These are phyloP conservation scores for Sporothrix pseudoabietina DNA, from an alignment of 2,329 filamentous ascomycete genomes.

Conservation along the genomic window DNA sequence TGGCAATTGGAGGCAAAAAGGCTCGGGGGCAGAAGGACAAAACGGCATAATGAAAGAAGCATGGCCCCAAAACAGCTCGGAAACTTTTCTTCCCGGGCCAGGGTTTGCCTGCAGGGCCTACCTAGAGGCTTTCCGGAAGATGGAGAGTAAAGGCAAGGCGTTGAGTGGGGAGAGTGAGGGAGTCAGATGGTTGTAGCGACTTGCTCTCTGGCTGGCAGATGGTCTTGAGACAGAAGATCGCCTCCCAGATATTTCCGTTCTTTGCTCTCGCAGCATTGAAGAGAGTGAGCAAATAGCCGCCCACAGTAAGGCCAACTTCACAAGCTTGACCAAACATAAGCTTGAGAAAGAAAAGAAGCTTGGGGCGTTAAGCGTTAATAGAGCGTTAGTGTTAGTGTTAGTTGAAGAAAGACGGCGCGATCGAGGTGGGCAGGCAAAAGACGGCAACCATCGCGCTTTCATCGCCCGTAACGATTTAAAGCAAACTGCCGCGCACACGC, in stretches of 20 bases:
- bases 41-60: not conserved
- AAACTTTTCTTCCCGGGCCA: constrained; percentile 1
- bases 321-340: not conserved
- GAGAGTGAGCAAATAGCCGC: not conserved
- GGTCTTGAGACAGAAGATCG: constrained; percentile 21
- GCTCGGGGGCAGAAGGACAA: not conserved
- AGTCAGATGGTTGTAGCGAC: not conserved
- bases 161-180: not conserved
- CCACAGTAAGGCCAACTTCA: not conserved
- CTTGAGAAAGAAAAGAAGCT: not conserved
- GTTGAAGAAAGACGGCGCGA: not conserved
- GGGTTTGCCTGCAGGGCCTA: not conserved
- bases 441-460: not conserved
- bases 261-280: not conserved
- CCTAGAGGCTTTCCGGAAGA: constrained; percentile 13
- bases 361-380: not conserved
- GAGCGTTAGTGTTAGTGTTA: not conserved
- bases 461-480: not conserved
- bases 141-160: not conserved
- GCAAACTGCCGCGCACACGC: not conserved
- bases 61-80: not conserved
- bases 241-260: not conserved
- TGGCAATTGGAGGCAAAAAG: not conserved
- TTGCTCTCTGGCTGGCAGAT: not conserved
- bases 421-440: not conserved